phyloP scores from a whole-genome alignment of 164 flowering plant genomes.

The Stephania cephalantha region DNA sequence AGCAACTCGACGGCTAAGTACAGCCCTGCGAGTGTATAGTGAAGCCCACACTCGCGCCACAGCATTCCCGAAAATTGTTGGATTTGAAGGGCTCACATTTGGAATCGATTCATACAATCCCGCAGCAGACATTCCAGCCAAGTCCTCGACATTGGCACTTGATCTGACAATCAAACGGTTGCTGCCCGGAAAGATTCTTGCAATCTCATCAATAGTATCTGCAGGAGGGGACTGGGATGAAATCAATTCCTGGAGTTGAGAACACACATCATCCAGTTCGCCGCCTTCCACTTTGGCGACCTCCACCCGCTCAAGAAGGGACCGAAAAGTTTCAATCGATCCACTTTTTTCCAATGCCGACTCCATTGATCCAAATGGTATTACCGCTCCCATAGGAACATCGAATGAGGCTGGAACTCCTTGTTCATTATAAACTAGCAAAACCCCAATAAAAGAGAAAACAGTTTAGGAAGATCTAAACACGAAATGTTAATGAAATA shows the following conservation, averaged over 20 bases:
- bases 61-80: conserved; percentile 48
- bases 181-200: conserved; percentile 38
- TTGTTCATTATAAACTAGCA: conserved; percentile 62
- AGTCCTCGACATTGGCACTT: conserved; percentile 95
- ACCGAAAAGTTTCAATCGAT: conserved; percentile 33
- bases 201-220: conserved; percentile 35
- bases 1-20: conserved; percentile 78
- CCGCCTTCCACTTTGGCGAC: conserved; percentile 62
- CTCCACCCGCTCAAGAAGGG: conserved; percentile 52
- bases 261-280: conserved; percentile 56
- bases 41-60: conserved; percentile 88
- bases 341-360: conserved; percentile 44
- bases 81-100: conserved; percentile 74
- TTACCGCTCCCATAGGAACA: conserved; percentile 70
- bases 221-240: conserved; percentile 44
- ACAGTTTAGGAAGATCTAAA: not conserved
- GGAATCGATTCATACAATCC: conserved; percentile 94
- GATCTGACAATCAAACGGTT: conserved; percentile 73
- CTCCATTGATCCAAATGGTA: conserved; percentile 90
- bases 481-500: not conserved
- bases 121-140: conserved; percentile 98
- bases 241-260: conserved; percentile 53
- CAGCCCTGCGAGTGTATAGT: conserved; percentile 81
- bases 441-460: conserved; percentile 1
- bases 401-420: conserved; percentile 78